Evolutionary conservation across 305 asterid species (phyloP), one percentile per base, ranked within the genome.

Genomic region (Solanum chacoense): DNA sequence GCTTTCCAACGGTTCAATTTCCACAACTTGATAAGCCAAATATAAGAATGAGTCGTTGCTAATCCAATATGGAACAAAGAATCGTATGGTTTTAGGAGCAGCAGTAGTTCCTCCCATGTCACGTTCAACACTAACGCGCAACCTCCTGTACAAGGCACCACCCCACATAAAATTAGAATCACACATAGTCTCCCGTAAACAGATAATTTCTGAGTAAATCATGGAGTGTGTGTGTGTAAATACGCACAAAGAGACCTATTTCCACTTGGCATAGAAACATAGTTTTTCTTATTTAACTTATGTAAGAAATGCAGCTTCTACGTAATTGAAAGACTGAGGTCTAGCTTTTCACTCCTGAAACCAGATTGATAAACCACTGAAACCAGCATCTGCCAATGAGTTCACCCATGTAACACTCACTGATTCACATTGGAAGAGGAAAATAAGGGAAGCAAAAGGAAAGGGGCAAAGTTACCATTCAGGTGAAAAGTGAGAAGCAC

Each of bases 31-130:
- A 93, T 95, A 98, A 89, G 98, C 93, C 93, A 98, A 92, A 35
- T 94, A 88, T 91, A 98, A 94, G 92, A 92, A 95, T 85, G 98
- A 91, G 40, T 94, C 98, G 74, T 98, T 98, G 91, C 91, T 93
- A 92, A 98, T 95, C 99, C 99, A 98, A 91, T 98, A 98, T n/a
- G 99, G 99, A 89, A 98, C 99, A 91, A 95, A 98, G 91, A 98
- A 94, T 92, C 98, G 93, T 84, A 98, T 93, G 91, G 95, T 96
- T 94, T 98, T 98, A 32, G 98, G 98, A 88, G 99, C 92, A 93
- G 99, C 98, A 72, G 96, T 91, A 84, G 96, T 93, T 88, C 98
- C 99, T 65, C 99, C 99, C 91, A 96, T 91, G 91, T 96, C 98
- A 88, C 98, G 98, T 91, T 98, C 99, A 92, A 98, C 94, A 93